phyloP scores from a whole-genome alignment of 2,329 filamentous ascomycete species.

The Penicillium verrucosum region DNA sequence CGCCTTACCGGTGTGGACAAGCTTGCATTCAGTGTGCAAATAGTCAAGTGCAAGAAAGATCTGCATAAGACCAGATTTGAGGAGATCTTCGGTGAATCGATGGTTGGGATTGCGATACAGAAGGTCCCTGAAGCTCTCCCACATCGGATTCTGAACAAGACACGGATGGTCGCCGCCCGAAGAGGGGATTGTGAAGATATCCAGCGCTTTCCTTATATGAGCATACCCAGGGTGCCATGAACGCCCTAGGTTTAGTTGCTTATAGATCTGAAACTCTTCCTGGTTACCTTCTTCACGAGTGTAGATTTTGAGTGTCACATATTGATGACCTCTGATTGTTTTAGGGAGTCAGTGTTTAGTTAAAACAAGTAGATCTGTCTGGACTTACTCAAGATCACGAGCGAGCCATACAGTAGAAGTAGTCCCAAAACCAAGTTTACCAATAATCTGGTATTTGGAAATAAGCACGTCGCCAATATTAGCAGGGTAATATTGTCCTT shows the following conservation, averaged over 20 bases:
- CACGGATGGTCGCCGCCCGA: slow-evolving; percentile 27
- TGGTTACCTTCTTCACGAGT: not conserved
- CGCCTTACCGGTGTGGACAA: slow-evolving; percentile 35
- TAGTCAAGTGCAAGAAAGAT: slow-evolving; percentile 43
- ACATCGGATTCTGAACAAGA: slow-evolving; percentile 34
- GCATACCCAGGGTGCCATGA: slow-evolving; percentile 26
- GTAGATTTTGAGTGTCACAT: slow-evolving; percentile 27
- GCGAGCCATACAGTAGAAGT: slow-evolving; percentile 33
- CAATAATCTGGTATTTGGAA: slow-evolving; percentile 26
- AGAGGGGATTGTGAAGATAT: slow-evolving; percentile 32
- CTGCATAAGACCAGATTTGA: slow-evolving; percentile 38
- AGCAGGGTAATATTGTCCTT: too few relatives aligned
- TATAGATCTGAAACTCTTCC: slow-evolving; percentile 31
- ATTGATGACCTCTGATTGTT: slow-evolving; percentile 19
- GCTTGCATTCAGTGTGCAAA: slow-evolving; percentile 24
- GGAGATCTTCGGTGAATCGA: slow-evolving; percentile 39
- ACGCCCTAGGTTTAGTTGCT: slow-evolving; percentile 25
- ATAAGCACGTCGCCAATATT: too few relatives aligned
- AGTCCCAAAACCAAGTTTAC: slow-evolving; percentile 31
- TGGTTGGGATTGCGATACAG: slow-evolving; percentile 37
- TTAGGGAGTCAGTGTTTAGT: slow-evolving; percentile 12
- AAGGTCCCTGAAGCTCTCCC: slow-evolving; percentile 42
- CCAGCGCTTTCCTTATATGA: slow-evolving; percentile 31
- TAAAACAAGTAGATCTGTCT: not conserved
- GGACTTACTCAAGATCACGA: slow-evolving; percentile 25